phyloP scores from a whole-genome alignment of 2,329 filamentous ascomycete species.

The Aspergillus sp. region DNA sequence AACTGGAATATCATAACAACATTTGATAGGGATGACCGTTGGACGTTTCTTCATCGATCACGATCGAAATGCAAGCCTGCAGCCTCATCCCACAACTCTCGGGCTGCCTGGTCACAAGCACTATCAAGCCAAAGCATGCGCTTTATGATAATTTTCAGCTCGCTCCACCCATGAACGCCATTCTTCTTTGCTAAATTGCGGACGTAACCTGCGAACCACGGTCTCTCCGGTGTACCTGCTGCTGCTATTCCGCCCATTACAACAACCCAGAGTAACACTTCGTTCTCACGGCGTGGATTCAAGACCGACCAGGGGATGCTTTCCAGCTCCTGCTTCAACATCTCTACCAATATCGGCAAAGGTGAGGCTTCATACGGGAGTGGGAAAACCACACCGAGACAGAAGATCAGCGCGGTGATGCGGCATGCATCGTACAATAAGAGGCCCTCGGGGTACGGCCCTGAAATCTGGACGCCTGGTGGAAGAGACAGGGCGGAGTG shows the following conservation, averaged over 20 bases:
- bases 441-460: neutral
- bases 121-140: neutral
- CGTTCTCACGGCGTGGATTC: too few relatives aligned
- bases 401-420: neutral
- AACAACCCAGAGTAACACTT: neutral
- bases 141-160: neutral
- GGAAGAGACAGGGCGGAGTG: neutral
- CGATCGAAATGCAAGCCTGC: too few relatives aligned
- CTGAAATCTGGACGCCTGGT: neutral
- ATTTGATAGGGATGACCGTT: too few relatives aligned
- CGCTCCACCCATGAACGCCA: neutral
- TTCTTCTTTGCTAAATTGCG: neutral
- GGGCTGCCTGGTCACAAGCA: neutral
- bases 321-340: neutral
- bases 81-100: neutral
- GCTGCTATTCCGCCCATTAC: neutral
- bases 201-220: neutral
- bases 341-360: neutral
- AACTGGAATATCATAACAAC: fast-evolving
- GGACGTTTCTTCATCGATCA: too few relatives aligned
- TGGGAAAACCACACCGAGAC: neutral
- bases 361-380: neutral
- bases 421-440: neutral
- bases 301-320: too few relatives aligned
- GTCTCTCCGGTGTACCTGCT: neutral